A percentile compares a stretch with the other conserved stretches of the same genome.
Conservation (phyloP, 2,329 filamentous ascomycete genomes). For the Fusarium setosum region DNA sequence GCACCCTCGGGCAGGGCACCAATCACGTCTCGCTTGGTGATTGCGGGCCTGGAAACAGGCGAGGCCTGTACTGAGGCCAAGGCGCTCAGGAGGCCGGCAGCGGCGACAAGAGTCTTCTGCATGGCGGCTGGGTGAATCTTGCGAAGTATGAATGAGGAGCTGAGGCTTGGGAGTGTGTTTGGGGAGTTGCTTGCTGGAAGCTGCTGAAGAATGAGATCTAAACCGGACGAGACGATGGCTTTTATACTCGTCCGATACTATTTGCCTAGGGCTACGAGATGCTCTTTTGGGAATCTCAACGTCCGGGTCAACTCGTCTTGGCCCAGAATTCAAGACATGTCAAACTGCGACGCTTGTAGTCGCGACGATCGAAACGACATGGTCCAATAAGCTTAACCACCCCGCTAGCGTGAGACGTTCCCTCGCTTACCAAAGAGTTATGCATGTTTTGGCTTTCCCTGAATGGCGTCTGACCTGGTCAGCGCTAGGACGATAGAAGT, state of each 20-base stretch:
- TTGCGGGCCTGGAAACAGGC: slow-evolving; percentile 16
- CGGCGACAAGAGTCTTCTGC: slow-evolving; percentile 29
- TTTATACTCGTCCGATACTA: too few species aligned
- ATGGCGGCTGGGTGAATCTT: slow-evolving; percentile 2
- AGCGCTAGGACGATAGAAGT: neutral
- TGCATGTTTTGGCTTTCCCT: neutral
- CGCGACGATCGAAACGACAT: neutral
- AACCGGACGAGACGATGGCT: too few species aligned
- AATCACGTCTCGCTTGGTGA: slow-evolving; percentile 41
- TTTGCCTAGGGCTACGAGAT: neutral
- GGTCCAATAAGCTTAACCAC: neutral
- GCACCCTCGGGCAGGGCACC: slow-evolving; percentile 48
- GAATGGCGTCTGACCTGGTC: neutral
- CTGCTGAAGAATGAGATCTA: neutral
- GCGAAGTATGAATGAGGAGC: neutral
- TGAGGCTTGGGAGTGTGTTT: neutral
- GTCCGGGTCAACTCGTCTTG: neutral
- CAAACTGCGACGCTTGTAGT: neutral
- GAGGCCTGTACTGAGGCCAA: slow-evolving; percentile 33
- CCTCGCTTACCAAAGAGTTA: neutral
- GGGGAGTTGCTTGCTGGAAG: neutral
- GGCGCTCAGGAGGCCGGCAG: slow-evolving; percentile 28
- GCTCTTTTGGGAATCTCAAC: neutral
- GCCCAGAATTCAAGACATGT: neutral
- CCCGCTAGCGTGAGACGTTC: neutral